These are phyloP conservation scores for Raddia guianensis DNA, from an alignment of 176 grass and related monocot genomes.

Conservation along the genomic window DNA sequence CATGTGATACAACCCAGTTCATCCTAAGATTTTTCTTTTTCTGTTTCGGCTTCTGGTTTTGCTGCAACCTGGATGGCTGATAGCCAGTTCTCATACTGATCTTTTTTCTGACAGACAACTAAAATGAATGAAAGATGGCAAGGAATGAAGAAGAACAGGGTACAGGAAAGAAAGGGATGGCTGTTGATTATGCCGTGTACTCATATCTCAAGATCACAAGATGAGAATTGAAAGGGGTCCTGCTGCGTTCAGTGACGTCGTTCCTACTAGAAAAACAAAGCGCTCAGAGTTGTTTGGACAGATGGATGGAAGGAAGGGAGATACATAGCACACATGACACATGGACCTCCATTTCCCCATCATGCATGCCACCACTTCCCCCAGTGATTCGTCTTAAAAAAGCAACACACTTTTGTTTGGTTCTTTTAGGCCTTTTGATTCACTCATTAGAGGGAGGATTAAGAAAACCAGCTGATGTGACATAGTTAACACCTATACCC, in stretches of 20 bases:
- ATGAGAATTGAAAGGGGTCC: neutral
- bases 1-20: neutral
- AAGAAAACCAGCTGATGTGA: neutral
- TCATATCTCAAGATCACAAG: neutral
- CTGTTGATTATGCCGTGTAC: no score
- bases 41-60: neutral
- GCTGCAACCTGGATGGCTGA: neutral
- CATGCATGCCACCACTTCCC: neutral
- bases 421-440: neutral
- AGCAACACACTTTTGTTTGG: neutral
- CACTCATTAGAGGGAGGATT: neutral
- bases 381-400: neutral
- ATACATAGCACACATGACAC: neutral
- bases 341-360: neutral
- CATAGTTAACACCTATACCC: neutral
- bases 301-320: neutral
- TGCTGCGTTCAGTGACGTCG: slow-evolving; percentile 31
- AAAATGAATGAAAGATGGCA: slow-evolving; percentile 30
- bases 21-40: neutral
- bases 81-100: neutral
- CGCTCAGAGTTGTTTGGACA: neutral
- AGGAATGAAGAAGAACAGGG: neutral
- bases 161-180: neutral
- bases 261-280: slow-evolving; percentile 43
- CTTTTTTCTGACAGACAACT: slow-evolving; percentile 16